Evolutionary conservation across 345 rosid genomes (phyloP), one percentile per base, ranked within the genome.

Genomic region (Bruguiera sexangula): DNA sequence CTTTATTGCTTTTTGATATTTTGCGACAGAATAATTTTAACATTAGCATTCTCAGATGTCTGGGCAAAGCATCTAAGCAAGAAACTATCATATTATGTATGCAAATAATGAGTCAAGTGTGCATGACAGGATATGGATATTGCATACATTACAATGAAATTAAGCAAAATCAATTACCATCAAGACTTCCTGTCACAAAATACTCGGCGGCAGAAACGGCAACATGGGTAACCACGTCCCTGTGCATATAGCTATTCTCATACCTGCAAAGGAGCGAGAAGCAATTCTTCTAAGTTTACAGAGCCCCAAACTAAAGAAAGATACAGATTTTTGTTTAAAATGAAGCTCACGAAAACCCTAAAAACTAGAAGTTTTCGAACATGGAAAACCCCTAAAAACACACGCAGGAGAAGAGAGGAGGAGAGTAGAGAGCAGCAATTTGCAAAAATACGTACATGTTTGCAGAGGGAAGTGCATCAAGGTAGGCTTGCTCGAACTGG

Each of bases 221-320:
- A 57, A 92, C 96, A 80, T 92, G 97, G 1, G 96, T 89, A 66
- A 92, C 96, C 65, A 87, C 89, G 80, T 95, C 99, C n/a, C 99
- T 82, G 70, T 92, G 99, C 97, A 92, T 90, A 76, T 95, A 95
- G 80, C 96, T 95, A 70, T 90, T 95, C 82, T 95, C 99, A 68
- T 88, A 94, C 98, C 98, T 94, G 81, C 1, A 63, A 22, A 21
- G 60, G 4, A 10, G 5, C 3, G 31, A 53, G 29, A 61, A 36
- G 31, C 55, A 43, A 55, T 3, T 46, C 21, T 31, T 55, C 59
- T 51, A 20, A 1, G 22, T 34, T 31, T 21, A 32, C 6, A 66
- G 21, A 39, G 63, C 34, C 51, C 48, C 8, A 21, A 37, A 24
- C 9, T 43, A 15, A 39, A 22, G 8, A 9, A 16, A 69, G n/a